These are phyloP conservation scores for Coleophoma crateriformis DNA, from an alignment of 2,329 filamentous ascomycete genomes.

Conservation along the genomic window DNA sequence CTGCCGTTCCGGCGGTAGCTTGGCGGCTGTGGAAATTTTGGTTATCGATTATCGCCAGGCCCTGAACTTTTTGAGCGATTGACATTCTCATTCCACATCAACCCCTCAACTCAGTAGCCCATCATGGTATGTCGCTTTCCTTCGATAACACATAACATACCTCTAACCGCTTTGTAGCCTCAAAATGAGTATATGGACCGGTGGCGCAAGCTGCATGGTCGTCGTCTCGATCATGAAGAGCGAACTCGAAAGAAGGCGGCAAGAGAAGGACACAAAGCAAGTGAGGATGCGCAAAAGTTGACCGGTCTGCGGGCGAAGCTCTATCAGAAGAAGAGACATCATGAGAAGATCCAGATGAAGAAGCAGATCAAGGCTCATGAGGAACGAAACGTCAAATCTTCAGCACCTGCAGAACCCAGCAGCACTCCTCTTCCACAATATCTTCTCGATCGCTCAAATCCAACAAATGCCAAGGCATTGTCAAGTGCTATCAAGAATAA, in stretches of 20 bases:
- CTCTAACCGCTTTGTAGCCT: background rate
- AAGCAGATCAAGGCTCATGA: slow-evolving; percentile 94
- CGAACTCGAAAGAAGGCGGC: slow-evolving; percentile 80
- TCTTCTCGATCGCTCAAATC: slow-evolving; percentile 73
- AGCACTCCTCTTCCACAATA: slow-evolving; percentile 85
- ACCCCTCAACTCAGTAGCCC: background rate
- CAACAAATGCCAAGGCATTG: slow-evolving; percentile 60
- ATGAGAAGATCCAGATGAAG: slow-evolving; percentile 98
- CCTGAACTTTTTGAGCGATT: too few relatives aligned
- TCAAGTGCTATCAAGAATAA: slow-evolving; percentile 92
- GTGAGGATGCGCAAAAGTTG: slow-evolving; percentile 87
- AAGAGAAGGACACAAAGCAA: slow-evolving; percentile 83
- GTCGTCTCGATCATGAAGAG: slow-evolving; percentile 53
- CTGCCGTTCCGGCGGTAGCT: background rate
- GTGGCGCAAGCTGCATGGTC: slow-evolving; percentile 38
- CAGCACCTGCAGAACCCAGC: slow-evolving; percentile 70
- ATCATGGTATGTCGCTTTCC: background rate
- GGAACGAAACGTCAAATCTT: slow-evolving; percentile 89
- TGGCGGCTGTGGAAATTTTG: slow-evolving; percentile 3
- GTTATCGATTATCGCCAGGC: slow-evolving; percentile 6
- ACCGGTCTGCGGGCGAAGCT: slow-evolving; percentile 89
- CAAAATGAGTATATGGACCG: slow-evolving; percentile 3
- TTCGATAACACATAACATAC: background rate
- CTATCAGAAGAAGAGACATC: slow-evolving; percentile 86
- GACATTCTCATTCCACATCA: slow-evolving; percentile 3